Base-by-base conservation (phyloP, 1,284 basidiomycete genomes). In the Heterobasidion annosum region DNA sequence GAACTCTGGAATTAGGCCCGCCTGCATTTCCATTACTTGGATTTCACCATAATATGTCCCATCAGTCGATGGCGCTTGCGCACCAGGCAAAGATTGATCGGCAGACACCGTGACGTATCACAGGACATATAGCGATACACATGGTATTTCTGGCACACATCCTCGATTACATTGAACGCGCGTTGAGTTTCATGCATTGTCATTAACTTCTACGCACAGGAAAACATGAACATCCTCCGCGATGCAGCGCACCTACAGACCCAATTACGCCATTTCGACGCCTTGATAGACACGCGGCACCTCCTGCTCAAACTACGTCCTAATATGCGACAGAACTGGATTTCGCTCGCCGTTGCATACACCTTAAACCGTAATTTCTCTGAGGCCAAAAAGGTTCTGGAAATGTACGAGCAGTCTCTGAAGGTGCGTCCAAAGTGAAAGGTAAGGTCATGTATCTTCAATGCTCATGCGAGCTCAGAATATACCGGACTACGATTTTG, bases 151-250 rank as follows among this genome's bases (percentile, higher is more conserved):
- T 25, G 25, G 25, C 25, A 25, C 25, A 25, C 25, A 25, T 25
- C 25, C 25, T 16, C 46, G 46, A 48, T n/a, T 19, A 12, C 46
- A 12, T 16, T n/a, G 19, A 12, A 48, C 19, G 46, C n/a, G n/a
- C 15, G 46, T 25, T 5, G 13, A 2, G 16, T 43, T 43, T 16
- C 40, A 43, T 43, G 40, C 40, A 13, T 13, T 43, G 13, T 43
- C 35, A 25, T 33, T 51, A 25, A 13, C 60, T 34, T 35, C n/a
- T 54, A 44, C 25, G 44, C 58, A 50, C 44, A 95, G 91, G 93
- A 96, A 64, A 98, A 98, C 67, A 73, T 96, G 63, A 98, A 96
- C 67, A 85, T 99, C 56, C 72, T 99, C 19, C 85, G 93, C 51
- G 97, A 99, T 68, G 83, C 93, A 0, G 92, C 94, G 4, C 85